Conservation (phyloP, 306 rosid genomes). For the Mucuna pruriens region DNA sequence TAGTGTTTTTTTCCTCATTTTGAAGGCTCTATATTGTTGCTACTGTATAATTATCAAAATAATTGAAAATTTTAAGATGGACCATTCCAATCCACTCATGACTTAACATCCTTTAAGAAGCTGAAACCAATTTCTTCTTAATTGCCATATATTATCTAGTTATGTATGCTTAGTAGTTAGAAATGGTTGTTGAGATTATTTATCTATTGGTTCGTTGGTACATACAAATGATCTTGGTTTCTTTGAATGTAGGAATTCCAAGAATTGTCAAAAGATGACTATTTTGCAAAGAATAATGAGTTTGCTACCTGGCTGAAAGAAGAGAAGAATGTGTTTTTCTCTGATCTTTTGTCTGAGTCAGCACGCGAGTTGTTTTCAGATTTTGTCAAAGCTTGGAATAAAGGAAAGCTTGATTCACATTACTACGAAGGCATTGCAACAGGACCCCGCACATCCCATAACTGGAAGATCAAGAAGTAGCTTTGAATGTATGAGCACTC, state of each 20-base stretch:
- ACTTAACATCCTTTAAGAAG: neutral
- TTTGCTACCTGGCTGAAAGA: slow-evolving; percentile 95
- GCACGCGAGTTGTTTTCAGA: slow-evolving; percentile 70
- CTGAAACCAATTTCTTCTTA: slow-evolving; percentile 2
- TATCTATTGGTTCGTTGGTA: slow-evolving; percentile 16
- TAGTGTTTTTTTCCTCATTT: slow-evolving; percentile 7
- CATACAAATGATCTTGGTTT: slow-evolving; percentile 1
- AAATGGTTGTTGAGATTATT: neutral
- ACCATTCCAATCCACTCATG: neutral
- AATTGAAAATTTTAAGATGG: neutral
- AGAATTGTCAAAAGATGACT: slow-evolving; percentile 78
- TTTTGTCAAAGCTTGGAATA: slow-evolving; percentile 82
- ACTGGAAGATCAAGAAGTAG: slow-evolving; percentile 79
- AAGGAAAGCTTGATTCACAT: slow-evolving; percentile 61
- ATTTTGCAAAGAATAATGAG: slow-evolving; percentile 87
- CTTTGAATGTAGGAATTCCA: slow-evolving; percentile 55
- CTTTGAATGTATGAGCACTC: slow-evolving; percentile 11
- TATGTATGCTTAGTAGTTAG: neutral
- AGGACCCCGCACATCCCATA: slow-evolving; percentile 79
- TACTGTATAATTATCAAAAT: neutral
- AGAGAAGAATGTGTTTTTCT: slow-evolving; percentile 83
- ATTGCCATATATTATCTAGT: neutral
- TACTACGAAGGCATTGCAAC: slow-evolving; percentile 86
- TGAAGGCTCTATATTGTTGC: neutral
- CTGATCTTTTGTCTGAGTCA: slow-evolving; percentile 76